These are phyloP conservation scores for Hapsidospora chrysogenum DNA, from an alignment of 495 filamentous ascomycete species.

Conservation along the genomic window DNA sequence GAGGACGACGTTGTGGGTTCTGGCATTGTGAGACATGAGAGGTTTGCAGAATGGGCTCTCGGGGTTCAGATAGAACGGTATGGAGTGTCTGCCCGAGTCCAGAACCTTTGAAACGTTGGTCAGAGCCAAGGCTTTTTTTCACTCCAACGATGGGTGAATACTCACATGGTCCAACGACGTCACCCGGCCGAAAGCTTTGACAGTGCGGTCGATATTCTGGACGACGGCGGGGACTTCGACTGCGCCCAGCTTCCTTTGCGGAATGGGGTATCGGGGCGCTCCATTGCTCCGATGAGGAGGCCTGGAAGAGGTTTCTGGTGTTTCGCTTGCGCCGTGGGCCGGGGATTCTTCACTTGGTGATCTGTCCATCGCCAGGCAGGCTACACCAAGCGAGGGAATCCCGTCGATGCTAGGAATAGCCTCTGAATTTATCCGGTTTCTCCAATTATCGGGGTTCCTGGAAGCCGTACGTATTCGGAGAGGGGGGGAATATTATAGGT, in stretches of 20 bases:
- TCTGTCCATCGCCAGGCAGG: no score
- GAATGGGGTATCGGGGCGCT: conserved; percentile 34
- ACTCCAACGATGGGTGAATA: conserved; percentile 3
- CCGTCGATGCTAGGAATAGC: no score
- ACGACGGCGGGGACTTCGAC: conserved; percentile 83
- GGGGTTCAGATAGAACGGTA: conserved; percentile 55
- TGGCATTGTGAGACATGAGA: conserved; percentile 48
- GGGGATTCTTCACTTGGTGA: no score
- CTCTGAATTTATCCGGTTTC: no score
- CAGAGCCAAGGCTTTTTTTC: neutral
- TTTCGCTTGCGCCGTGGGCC: no score
- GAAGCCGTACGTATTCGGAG: no score
- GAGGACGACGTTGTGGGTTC: conserved; percentile 66
- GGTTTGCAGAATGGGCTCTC: conserved; percentile 63
- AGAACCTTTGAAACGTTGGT: conserved; percentile 11
- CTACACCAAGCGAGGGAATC: no score
- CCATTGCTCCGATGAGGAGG: conserved; percentile 1
- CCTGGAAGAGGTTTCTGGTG: no score
- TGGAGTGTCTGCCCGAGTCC: conserved; percentile 17
- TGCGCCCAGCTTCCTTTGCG: conserved; percentile 45
- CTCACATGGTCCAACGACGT: conserved; percentile 48
- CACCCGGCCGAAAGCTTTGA: conserved; percentile 60
- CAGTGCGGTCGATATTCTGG: conserved; percentile 62
- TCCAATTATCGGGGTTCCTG: no score
- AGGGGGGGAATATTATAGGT: no score